Conservation (phyloP, 192 early-diverging fungal genomes). For the Linnemannia zychae region DNA sequence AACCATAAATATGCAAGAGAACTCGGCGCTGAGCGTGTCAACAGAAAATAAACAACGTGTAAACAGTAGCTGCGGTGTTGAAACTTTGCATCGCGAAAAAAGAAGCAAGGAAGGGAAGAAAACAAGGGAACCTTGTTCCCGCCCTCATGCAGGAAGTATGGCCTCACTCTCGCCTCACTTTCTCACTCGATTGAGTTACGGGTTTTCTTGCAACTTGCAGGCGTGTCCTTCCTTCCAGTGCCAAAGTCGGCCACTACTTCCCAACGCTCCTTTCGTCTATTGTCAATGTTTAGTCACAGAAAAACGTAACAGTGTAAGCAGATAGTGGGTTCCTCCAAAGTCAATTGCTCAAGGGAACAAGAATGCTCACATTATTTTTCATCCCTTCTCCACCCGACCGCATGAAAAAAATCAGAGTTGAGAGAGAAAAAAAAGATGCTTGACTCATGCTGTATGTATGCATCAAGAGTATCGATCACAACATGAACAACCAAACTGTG, state of each 20-base stretch:
- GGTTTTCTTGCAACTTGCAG: too few species aligned
- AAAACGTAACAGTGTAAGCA: too few species aligned
- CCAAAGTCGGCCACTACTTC: too few species aligned
- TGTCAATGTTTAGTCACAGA: too few species aligned
- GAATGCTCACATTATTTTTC: background rate
- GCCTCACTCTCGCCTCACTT: too few species aligned
- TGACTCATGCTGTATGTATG: background rate
- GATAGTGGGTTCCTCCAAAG: background rate
- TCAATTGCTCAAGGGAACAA: background rate
- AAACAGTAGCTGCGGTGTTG: background rate
- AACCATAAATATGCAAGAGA: background rate
- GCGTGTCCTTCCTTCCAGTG: too few species aligned
- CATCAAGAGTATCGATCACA: background rate
- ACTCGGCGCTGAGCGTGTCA: background rate
- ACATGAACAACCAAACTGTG: background rate
- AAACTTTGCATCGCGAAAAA: background rate
- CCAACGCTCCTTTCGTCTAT: too few species aligned
- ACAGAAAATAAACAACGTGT: background rate
- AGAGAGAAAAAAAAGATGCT: background rate
- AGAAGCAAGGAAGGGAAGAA: background rate
- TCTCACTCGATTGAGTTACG: too few species aligned
- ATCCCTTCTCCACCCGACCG: background rate
- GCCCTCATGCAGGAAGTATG: background rate
- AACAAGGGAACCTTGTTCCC: too few species aligned
- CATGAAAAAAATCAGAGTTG: background rate